Conservation (phyloP, 208 protist genomes). For the Leishmania mexicana region DNA sequence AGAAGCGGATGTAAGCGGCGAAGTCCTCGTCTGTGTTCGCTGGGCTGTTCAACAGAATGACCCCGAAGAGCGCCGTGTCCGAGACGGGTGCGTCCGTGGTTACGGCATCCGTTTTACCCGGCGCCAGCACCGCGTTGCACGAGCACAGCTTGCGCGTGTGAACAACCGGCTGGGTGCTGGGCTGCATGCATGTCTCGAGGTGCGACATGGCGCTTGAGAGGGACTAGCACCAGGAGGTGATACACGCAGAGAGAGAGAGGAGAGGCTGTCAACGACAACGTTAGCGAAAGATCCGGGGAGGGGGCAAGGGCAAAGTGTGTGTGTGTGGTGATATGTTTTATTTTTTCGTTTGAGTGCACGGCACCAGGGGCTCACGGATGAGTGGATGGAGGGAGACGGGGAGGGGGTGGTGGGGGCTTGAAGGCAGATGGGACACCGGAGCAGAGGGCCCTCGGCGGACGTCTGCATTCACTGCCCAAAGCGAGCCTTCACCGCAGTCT, state of each 20-base stretch:
- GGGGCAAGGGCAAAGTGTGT: neutral
- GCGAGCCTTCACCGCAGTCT: neutral
- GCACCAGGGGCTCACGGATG: neutral
- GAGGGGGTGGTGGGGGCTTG: neutral
- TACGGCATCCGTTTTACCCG: neutral
- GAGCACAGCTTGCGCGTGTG: conserved; percentile 40
- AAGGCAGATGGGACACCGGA: neutral
- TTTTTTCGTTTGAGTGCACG: neutral
- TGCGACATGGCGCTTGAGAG: neutral
- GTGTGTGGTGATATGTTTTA: neutral
- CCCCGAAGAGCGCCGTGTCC: conserved; percentile 42
- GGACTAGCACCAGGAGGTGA: neutral
- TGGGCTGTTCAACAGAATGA: conserved; percentile 76
- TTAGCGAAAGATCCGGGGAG: neutral
- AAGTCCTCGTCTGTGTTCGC: conserved; percentile 48
- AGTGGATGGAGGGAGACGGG: neutral
- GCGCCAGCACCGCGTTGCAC: conserved; percentile 26
- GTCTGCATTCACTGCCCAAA: neutral
- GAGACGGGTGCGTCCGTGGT: conserved; percentile 7
- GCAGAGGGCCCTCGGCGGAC: neutral
- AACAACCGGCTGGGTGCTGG: neutral
- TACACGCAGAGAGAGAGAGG: neutral
- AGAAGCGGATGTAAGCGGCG: conserved; percentile 58
- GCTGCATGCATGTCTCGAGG: neutral
- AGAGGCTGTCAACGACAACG: neutral